Evolutionary conservation across 2,329 filamentous ascomycete genomes (phyloP), one percentile per base, ranked within the genome.

Genomic region (Diaporthe sp.): DNA sequence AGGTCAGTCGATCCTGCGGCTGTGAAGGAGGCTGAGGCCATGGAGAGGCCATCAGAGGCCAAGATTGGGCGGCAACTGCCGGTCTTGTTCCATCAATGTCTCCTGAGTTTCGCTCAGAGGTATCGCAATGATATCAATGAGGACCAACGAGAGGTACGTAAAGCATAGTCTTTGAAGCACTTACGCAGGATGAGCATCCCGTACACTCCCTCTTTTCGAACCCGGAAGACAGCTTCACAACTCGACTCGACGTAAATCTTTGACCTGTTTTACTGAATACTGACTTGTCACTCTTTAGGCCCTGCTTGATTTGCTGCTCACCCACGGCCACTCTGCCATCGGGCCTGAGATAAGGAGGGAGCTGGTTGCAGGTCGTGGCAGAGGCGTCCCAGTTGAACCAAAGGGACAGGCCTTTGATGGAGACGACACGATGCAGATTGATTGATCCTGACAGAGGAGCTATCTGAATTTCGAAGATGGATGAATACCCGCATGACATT

Each of bases 121-220:
- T 99, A 98, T 85, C 92, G 95, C 80, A 97, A 98, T 78, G 96
- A 98, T 83, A 96, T 98, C 78, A 98, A 95, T 2, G 96, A 98
- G 82, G 96, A 98, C 78, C 96, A 98, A 86, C 89, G 96, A 80
- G 94, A 76, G 70, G 80, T 81, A 73, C 71, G 79, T 76, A 12
- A 37, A 32, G 13, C 74, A 13, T 12, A 32, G 9, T 12, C 15
- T 27, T 53, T 12, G 47, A 22, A 17, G 44, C 22, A 12, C 22
- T 53, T 25, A 10, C 10, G 9, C 55, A 56, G 4, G 27, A 47
- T 35, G 8, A 19, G 22, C 15, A 30, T 37, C n/a, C 8, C n/a
- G 13, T 5, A 12, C 39, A 8, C 5, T 32, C 9, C 25, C 25
- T 0, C 12, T 30, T 44, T 12, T 4, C 19, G 25, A 17, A 39